Conservation (phyloP, 805 yeast genomes). For the Cephaloascus albidus region DNA sequence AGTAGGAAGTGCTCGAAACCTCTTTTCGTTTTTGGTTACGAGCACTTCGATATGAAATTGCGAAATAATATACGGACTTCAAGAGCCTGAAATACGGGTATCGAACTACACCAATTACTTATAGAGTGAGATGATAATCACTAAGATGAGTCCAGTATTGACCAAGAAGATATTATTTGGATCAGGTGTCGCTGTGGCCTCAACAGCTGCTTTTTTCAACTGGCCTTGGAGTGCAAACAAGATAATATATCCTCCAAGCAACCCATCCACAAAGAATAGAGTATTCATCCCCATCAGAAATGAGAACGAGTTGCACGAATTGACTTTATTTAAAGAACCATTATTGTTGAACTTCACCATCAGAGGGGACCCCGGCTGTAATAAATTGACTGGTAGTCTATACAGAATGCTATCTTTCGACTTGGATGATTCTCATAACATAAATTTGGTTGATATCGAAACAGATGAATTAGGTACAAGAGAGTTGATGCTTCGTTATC, state of each 20-base stretch:
- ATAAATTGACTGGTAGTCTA: constrained; percentile 53
- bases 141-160: neutral
- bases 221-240: constrained; percentile 18
- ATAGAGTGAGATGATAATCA: neutral
- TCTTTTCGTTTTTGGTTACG: too few relatives aligned
- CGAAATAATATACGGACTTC: too few relatives aligned
- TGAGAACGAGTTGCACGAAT: constrained; percentile 49
- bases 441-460: constrained; percentile 65
- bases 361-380: constrained; percentile 52
- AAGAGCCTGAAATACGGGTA: too few relatives aligned
- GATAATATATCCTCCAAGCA: neutral
- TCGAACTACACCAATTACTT: too few relatives aligned
- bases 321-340: constrained; percentile 47
- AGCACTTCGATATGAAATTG: too few relatives aligned
- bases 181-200: constrained; percentile 1
- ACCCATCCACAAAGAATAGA: constrained; percentile 15
- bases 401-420: constrained; percentile 40
- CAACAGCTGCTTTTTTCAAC: constrained; percentile 8
- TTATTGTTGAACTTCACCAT: constrained; percentile 64
- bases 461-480: constrained; percentile 57
- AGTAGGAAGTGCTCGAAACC: too few relatives aligned
- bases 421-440: constrained; percentile 30
- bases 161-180: constrained; percentile 2
- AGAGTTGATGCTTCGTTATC: constrained; percentile 48
- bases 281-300: constrained; percentile 46